Evolutionary conservation across 495 filamentous ascomycete genomes (phyloP).

Genomic region (Penicillium subrubescens): DNA sequence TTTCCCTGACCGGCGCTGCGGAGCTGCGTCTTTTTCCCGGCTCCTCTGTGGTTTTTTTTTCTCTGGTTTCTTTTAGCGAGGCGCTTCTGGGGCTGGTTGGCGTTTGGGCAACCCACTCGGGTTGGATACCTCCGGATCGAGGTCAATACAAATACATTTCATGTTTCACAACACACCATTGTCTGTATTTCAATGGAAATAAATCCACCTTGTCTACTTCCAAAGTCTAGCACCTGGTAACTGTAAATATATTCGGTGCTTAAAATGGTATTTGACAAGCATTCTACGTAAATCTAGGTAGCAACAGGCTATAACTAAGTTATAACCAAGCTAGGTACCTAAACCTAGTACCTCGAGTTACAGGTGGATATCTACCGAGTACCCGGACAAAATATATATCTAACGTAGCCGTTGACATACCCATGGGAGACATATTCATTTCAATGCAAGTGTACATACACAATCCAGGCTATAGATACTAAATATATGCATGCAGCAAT

Average conservation of each 20-base stretch:
- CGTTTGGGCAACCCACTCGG: neutral
- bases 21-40: neutral
- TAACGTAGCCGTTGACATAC: neutral
- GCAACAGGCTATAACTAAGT: too few species aligned
- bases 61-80: conserved; percentile 19
- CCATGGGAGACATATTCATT: neutral
- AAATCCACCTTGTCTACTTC: too few species aligned
- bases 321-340: too few species aligned
- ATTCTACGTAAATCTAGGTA: too few species aligned
- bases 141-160: conserved; percentile 1
- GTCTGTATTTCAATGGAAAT: too few species aligned
- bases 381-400: neutral
- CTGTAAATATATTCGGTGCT: too few species aligned
- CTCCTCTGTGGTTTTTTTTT: conserved; percentile 1
- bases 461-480: neutral
- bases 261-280: too few species aligned
- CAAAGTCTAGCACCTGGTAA: too few species aligned
- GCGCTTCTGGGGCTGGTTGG: conserved; percentile 21
- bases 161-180: too few species aligned
- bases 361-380: neutral
- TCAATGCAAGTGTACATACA: neutral
- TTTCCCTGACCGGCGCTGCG: neutral
- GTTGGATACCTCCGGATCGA: neutral
- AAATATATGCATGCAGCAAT: neutral
- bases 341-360: too few species aligned